A percentile compares a stretch with the other conserved stretches of the same genome.
Conservation (phyloP, 305 asterid genomes). For the Ilex paraguariensis region DNA sequence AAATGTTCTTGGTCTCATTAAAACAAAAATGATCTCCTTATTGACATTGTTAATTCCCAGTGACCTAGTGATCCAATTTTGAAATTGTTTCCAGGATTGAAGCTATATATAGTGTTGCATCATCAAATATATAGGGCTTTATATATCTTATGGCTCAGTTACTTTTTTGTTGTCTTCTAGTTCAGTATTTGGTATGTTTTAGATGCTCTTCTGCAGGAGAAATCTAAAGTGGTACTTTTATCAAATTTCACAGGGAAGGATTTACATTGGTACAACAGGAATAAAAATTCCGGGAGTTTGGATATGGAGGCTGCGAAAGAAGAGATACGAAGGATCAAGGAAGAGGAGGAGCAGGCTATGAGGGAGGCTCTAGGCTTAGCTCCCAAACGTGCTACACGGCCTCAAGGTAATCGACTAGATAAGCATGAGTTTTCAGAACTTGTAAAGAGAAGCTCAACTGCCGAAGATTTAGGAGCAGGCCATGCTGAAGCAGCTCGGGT, state of each 20-base stretch:
- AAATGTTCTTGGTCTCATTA: background rate
- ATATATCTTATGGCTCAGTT: background rate
- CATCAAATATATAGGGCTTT: no score
- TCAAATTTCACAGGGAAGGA: conserved; percentile 64
- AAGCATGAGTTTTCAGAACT: conserved; percentile 93
- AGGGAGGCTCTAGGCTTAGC: conserved; percentile 97
- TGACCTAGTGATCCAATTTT: no score
- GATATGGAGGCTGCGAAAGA: conserved; percentile 68
- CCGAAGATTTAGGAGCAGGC: conserved; percentile 98
- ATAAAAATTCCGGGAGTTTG: conserved; percentile 44
- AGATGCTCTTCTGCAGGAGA: background rate
- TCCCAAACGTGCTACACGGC: conserved; percentile 65
- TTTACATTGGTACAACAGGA: conserved; percentile 85
- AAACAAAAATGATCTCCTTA: no score
- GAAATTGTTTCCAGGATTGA: no score
- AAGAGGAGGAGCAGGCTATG: conserved; percentile 98
- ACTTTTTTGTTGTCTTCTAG: background rate
- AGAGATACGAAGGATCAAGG: conserved; percentile 88
- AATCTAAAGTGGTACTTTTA: background rate
- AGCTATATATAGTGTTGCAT: no score
- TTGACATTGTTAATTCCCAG: no score
- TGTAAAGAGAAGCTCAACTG: conserved; percentile 89
- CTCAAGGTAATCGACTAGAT: conserved; percentile 78
- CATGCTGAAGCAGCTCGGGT: conserved; percentile 97
- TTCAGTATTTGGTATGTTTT: background rate